Conservation (phyloP, 2,329 filamentous ascomycete species). For the Elsinoe arachidis region DNA sequence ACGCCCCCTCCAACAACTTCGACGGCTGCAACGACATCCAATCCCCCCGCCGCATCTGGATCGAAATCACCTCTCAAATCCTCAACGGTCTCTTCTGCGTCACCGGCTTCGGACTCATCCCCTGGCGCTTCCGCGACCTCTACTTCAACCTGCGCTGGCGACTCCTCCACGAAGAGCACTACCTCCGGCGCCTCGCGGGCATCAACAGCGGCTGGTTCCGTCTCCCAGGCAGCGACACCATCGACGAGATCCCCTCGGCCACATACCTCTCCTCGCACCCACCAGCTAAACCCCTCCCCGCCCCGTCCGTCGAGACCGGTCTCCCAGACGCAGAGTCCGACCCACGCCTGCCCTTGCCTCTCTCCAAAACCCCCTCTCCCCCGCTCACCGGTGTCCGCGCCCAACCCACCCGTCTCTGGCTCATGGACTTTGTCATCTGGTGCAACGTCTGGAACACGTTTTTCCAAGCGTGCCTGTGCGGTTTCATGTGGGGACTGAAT, state of each 20-base stretch:
- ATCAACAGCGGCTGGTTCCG: constrained; percentile 71
- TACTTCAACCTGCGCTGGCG: constrained; percentile 64
- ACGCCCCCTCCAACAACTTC: constrained; percentile 15
- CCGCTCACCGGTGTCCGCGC: constrained; percentile 67
- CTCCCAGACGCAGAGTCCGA: constrained; percentile 31
- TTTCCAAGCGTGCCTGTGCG: constrained; percentile 62
- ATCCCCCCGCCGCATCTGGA: constrained; percentile 71
- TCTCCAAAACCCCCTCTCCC: constrained; percentile 52
- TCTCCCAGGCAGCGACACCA: constrained; percentile 54
- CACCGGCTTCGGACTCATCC: constrained; percentile 73
- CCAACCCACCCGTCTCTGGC: constrained; percentile 60
- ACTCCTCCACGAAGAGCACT: constrained; percentile 34
- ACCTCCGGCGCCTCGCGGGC: constrained; percentile 60
- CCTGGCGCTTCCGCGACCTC: constrained; percentile 75
- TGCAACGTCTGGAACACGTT: constrained; percentile 71
- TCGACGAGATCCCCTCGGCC: constrained; percentile 34
- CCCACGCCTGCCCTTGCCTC: constrained; percentile 53
- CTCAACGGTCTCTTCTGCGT: constrained; percentile 79
- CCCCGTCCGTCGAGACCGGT: constrained; percentile 5
- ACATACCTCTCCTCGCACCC: constrained; percentile 14
- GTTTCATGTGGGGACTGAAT: constrained; percentile 63
- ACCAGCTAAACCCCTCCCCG: not conserved
- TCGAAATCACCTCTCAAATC: constrained; percentile 78
- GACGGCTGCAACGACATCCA: constrained; percentile 28
- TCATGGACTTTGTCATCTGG: constrained; percentile 72